Percentiles rank a stretch among this genome's conserved stretches.
Evolutionary conservation across 1,284 basidiomycete genomes (phyloP).

Genomic region (Macrocystidia cucumis): DNA sequence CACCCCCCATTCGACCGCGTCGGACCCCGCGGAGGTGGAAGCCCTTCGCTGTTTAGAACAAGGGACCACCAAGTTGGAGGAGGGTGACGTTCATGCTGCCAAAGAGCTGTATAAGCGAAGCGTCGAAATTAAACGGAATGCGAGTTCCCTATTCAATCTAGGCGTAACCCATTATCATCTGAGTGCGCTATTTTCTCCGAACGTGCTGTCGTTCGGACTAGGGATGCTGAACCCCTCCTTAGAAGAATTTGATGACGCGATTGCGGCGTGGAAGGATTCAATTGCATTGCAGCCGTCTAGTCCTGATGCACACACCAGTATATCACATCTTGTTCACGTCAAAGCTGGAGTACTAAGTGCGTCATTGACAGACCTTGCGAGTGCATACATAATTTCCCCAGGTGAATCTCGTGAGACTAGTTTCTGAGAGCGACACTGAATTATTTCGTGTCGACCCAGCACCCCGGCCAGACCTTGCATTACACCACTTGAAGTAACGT

Average conservation of each 20-base stretch:
- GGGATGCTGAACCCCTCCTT: constrained; percentile 9
- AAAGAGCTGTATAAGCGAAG: constrained; percentile 77
- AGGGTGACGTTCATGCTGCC: constrained; percentile 81
- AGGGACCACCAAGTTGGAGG: constrained; percentile 84
- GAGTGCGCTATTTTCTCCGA: constrained; percentile 33
- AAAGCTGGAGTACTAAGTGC: constrained; percentile 7
- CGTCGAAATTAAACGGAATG: constrained; percentile 73
- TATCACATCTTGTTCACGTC: constrained; percentile 13
- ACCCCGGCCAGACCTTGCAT: constrained; percentile 82
- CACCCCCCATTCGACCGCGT: constrained; percentile 69
- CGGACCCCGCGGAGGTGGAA: constrained; percentile 81
- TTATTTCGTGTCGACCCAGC: constrained; percentile 33
- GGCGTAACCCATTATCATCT: constrained; percentile 87
- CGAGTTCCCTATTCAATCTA: constrained; percentile 82
- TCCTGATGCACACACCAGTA: constrained; percentile 90
- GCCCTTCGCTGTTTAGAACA: constrained; percentile 79
- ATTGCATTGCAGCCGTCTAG: constrained; percentile 79
- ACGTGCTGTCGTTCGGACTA: neutral
- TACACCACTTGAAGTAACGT: constrained; percentile 81
- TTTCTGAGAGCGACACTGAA: constrained; percentile 5
- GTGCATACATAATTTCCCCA: constrained; percentile 85
- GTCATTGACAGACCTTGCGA: constrained; percentile 71
- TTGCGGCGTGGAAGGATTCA: constrained; percentile 82
- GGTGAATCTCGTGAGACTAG: constrained; percentile 16
- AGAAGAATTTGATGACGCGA: constrained; percentile 86